A percentile compares a stretch with the other conserved stretches of the same genome.
Conservation (phyloP, 805 yeast genomes). For the Candida pini region DNA sequence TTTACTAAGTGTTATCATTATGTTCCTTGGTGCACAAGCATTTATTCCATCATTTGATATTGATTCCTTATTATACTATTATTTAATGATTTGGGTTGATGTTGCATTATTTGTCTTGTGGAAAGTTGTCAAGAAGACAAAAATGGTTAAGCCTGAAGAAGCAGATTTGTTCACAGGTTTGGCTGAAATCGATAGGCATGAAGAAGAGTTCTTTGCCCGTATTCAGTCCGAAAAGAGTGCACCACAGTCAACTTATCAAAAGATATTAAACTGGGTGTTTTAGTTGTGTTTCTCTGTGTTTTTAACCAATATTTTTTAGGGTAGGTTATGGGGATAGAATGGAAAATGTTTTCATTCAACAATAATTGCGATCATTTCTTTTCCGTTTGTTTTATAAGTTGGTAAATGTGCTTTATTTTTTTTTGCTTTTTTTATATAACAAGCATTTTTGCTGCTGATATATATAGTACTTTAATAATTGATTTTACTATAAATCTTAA, state of each 20-base stretch:
- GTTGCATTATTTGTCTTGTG: slow-evolving; percentile 30
- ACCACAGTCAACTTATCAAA: not conserved
- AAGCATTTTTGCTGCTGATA: not conserved
- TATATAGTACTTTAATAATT: not conserved
- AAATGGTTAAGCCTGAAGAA: slow-evolving; percentile 28
- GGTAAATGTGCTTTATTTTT: no score
- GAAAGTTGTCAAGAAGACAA: slow-evolving; percentile 33
- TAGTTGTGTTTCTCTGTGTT: not conserved
- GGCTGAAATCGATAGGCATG: slow-evolving; percentile 35
- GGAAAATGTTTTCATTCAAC: not conserved
- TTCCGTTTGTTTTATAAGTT: not conserved
- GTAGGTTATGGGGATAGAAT: no score
- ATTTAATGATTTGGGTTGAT: slow-evolving; percentile 35
- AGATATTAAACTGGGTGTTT: not conserved
- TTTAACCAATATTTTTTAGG: no score
- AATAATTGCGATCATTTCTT: not conserved
- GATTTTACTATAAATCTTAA: not conserved
- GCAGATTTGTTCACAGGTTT: slow-evolving; percentile 35
- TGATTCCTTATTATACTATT: slow-evolving; percentile 33
- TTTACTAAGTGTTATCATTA: slow-evolving; percentile 30
- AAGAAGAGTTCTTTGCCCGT: slow-evolving; percentile 27
- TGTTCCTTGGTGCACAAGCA: slow-evolving; percentile 28
- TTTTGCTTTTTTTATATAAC: not conserved
- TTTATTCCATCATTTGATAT: slow-evolving; percentile 31
- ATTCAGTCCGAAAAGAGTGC: slow-evolving; percentile 16